Conservation (phyloP, 1,284 basidiomycete species). For the Boletus smithii region DNA sequence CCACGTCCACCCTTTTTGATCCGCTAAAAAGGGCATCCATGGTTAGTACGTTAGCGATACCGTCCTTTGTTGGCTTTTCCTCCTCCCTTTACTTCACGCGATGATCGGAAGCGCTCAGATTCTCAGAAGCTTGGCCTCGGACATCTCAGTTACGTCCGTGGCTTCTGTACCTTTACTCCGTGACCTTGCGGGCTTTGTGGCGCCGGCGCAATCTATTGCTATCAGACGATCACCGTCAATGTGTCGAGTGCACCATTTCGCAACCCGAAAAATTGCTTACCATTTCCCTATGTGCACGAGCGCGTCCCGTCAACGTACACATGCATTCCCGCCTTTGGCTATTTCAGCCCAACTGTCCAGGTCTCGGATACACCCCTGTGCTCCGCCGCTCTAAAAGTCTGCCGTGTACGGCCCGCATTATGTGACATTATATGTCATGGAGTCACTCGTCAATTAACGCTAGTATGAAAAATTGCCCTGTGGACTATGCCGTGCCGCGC, state of each 20-base stretch:
- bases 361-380: conserved; percentile 15
- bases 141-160: conserved; percentile 35
- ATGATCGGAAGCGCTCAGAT: conserved; percentile 29
- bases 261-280: conserved; percentile 13
- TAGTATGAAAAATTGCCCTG: conserved; percentile 13
- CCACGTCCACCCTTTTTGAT: conserved; percentile 18
- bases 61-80: conserved; percentile 5
- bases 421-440: conserved; percentile 12
- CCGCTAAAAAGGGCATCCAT: conserved; percentile 15
- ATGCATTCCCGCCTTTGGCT: conserved; percentile 24
- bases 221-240: conserved; percentile 25
- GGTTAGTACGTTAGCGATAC: conserved; percentile 20
- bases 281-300: conserved; percentile 22
- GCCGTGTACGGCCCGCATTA: conserved; percentile 23
- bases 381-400: conserved; percentile 25
- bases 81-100: conserved; percentile 21
- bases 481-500: conserved; percentile 9
- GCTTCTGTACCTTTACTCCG: conserved; percentile 28
- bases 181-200: conserved; percentile 31
- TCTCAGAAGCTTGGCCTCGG: conserved; percentile 33
- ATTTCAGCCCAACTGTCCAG: conserved; percentile 14
- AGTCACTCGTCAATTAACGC: conserved; percentile 14
- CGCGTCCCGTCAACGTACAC: conserved; percentile 20
- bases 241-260: conserved; percentile 11
- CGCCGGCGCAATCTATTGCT: conserved; percentile 21